Evolutionary conservation across 306 rosid species (phyloP).

Genomic region (Chamaecrista fasciculata): DNA sequence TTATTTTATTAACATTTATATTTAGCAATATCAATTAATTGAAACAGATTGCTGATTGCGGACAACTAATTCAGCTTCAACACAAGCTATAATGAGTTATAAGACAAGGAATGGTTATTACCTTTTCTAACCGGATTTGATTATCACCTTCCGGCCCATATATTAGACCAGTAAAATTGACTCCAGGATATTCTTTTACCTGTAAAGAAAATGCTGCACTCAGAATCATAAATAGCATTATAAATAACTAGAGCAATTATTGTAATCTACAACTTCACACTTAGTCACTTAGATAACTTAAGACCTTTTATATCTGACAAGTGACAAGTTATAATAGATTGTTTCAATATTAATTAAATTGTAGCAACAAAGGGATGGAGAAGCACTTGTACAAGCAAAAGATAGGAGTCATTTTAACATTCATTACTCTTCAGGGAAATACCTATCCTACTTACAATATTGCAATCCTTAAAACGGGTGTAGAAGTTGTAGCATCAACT

Average conservation of each 20-base stretch:
- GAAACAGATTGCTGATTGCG: constrained; percentile 22
- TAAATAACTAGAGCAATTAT: constrained; percentile 1
- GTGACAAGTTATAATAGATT: neutral
- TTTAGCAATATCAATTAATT: constrained; percentile 13
- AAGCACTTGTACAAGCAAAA: neutral
- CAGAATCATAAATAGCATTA: neutral
- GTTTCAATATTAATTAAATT: constrained; percentile 19
- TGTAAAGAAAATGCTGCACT: constrained; percentile 41
- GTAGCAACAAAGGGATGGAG: neutral
- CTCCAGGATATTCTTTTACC: constrained; percentile 79
- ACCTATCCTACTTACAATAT: neutral
- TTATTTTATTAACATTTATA: constrained; percentile 12
- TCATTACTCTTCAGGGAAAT: neutral
- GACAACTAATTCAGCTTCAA: neutral
- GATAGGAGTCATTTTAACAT: neutral
- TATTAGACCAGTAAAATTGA: constrained; percentile 72
- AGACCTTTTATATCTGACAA: constrained; percentile 3
- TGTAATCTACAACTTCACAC: neutral
- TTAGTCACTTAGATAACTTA: constrained; percentile 6
- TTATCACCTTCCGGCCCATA: constrained; percentile 82
- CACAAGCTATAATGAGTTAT: neutral
- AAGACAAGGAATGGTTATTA: constrained; percentile 29
- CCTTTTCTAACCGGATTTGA: constrained; percentile 83
- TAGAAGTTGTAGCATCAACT: neutral
- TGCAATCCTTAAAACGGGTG: neutral